Evolutionary conservation across 2,329 filamentous ascomycete genomes (phyloP).

Genomic region (Lomentospora prolificans): DNA sequence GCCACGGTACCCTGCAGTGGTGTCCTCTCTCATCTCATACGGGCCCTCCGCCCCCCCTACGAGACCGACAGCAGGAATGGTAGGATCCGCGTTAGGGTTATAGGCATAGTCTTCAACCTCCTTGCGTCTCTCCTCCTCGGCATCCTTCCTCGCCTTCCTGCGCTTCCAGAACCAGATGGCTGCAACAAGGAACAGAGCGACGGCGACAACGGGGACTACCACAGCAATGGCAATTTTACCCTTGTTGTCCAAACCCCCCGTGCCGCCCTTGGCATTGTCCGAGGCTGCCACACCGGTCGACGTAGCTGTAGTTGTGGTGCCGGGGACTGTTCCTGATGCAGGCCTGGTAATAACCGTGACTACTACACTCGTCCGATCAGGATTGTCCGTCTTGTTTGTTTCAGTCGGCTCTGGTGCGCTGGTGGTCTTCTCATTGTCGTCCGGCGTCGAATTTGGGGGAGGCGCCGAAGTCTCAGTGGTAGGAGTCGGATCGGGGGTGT

Average conservation of each 20-base stretch:
- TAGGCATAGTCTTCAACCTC: slow-evolving; percentile 96
- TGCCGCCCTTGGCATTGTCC: slow-evolving; percentile 9
- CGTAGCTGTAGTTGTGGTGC: slow-evolving; percentile 18
- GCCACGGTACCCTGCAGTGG: slow-evolving; percentile 74
- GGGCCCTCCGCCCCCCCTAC: slow-evolving; percentile 30
- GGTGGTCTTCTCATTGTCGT: slow-evolving; percentile 2
- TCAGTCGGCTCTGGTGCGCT: background rate
- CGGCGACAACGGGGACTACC: slow-evolving; percentile 82
- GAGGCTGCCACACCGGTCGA: slow-evolving; percentile 18
- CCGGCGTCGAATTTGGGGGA: background rate
- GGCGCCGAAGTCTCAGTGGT: background rate
- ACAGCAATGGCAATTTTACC: slow-evolving; percentile 87
- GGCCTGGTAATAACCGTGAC: slow-evolving; percentile 16
- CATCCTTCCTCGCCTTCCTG: slow-evolving; percentile 74
- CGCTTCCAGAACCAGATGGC: slow-evolving; percentile 81
- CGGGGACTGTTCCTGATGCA: slow-evolving; percentile 13
- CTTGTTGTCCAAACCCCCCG: slow-evolving; percentile 44
- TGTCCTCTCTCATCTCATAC: slow-evolving; percentile 71
- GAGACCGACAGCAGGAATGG: slow-evolving; percentile 45
- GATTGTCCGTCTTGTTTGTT: slow-evolving; percentile 7
- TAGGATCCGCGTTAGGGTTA: slow-evolving; percentile 94
- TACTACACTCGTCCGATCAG: slow-evolving; percentile 15
- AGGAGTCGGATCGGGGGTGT: background rate
- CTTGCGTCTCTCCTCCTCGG: slow-evolving; percentile 81
- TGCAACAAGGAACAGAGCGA: slow-evolving; percentile 67